These are phyloP conservation scores for Coemansia javaensis DNA, from an alignment of 192 early-diverging fungal species.

Conservation along the genomic window DNA sequence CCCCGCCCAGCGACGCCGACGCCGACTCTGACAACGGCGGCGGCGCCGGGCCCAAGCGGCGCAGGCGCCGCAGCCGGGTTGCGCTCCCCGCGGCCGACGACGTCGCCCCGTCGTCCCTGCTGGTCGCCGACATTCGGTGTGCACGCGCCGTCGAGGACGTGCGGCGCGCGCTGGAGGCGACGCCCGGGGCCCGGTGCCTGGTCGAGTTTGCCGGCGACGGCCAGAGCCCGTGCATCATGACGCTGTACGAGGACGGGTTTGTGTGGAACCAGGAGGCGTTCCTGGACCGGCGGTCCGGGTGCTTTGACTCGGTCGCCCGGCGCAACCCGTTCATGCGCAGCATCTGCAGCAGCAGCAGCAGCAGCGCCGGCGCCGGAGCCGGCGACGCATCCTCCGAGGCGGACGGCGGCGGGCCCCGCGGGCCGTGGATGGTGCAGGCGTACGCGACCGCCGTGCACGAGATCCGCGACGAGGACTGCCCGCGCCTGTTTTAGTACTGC, in stretches of 20 bases:
- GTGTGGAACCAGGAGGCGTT: conserved; percentile 38
- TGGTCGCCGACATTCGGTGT: conserved; percentile 16
- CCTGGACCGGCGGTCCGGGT: conserved; percentile 12
- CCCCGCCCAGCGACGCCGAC: background rate
- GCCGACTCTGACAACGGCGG: background rate
- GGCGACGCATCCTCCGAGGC: background rate
- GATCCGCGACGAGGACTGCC: conserved; percentile 19
- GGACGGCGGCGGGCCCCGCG: no score
- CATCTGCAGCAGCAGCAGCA: no score
- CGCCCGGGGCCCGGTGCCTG: conserved; percentile 22
- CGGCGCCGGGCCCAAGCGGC: background rate
- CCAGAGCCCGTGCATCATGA: conserved; percentile 19
- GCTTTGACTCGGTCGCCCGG: conserved; percentile 18
- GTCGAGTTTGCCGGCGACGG: conserved; percentile 18
- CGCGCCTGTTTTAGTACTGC: conserved; percentile 4
- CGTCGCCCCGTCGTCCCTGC: conserved; percentile 4
- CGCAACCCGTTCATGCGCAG: conserved; percentile 32
- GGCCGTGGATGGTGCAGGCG: conserved; percentile 14
- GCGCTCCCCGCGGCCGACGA: background rate
- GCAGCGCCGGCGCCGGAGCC: no score
- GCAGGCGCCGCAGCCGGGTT: background rate
- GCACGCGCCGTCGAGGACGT: conserved; percentile 10
- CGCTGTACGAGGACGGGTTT: conserved; percentile 37
- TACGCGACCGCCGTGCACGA: conserved; percentile 29
- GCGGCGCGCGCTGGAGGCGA: conserved; percentile 14